A percentile compares a stretch with the other conserved stretches of the same genome.
Conservation (phyloP, 2,329 filamentous ascomycete genomes). For the Fusarium luffae region DNA sequence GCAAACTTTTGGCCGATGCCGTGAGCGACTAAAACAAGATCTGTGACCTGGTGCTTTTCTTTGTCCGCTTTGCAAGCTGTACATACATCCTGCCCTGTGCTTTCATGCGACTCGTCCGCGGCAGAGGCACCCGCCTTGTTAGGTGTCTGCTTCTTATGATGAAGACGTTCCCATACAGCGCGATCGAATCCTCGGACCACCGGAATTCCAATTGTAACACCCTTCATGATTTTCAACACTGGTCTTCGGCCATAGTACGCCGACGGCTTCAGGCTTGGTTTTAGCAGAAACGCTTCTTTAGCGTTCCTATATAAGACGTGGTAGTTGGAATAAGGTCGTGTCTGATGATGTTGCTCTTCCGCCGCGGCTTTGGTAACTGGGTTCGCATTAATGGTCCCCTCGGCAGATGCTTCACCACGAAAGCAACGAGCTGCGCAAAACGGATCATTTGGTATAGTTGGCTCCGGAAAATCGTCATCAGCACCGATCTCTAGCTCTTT, state of each 20-base stretch:
- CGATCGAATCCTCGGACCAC: constrained; percentile 92
- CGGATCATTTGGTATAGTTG: constrained; percentile 62
- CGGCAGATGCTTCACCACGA: constrained; percentile 66
- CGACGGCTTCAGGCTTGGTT: constrained; percentile 86
- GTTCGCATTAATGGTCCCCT: constrained; percentile 59
- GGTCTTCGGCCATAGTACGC: constrained; percentile 85
- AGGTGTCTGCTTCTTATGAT: constrained; percentile 60
- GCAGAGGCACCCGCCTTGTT: constrained; percentile 45
- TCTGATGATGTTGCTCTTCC: constrained; percentile 53
- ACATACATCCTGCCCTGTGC: constrained; percentile 54
- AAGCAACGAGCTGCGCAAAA: constrained; percentile 71
- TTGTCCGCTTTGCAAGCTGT: constrained; percentile 72
- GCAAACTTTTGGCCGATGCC: constrained; percentile 97
- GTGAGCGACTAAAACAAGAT: constrained; percentile 90
- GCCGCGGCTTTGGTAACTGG: constrained; percentile 49
- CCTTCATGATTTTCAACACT: constrained; percentile 85
- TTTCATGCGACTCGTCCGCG: constrained; percentile 47
- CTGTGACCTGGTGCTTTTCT: constrained; percentile 77
- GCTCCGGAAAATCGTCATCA: constrained; percentile 47
- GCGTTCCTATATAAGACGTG: constrained; percentile 89
- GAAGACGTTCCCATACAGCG: constrained; percentile 77
- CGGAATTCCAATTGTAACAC: constrained; percentile 81
- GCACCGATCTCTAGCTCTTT: constrained; percentile 54
- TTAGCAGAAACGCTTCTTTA: constrained; percentile 82
- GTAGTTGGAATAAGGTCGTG: constrained; percentile 74